Percentiles rank a stretch among this genome's conserved stretches.
Evolutionary conservation across 768 basidiomycete species (phyloP).

Genomic region (Russula compacta): DNA sequence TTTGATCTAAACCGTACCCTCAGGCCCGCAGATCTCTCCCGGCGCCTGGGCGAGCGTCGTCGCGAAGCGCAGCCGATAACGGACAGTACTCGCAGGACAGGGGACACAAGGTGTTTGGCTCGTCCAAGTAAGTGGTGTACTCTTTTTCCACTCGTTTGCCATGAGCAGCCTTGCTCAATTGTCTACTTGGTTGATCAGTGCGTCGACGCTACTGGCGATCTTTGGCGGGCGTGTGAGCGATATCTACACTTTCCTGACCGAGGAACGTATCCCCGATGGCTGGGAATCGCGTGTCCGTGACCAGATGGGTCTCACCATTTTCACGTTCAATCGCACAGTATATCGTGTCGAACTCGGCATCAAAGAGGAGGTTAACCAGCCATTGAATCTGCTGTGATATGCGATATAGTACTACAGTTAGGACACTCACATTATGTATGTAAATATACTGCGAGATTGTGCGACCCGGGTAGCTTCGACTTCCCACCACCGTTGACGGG

Average conservation of each 20-base stretch:
- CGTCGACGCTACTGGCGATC: conserved; percentile 52
- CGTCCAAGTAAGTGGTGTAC: conserved; percentile 47
- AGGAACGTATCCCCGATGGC: conserved; percentile 61
- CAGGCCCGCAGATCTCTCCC: conserved; percentile 51
- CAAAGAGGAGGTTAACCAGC: conserved; percentile 23
- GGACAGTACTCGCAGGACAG: conserved; percentile 42
- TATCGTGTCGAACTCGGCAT: conserved; percentile 27
- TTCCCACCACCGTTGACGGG: background rate
- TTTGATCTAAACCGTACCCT: conserved; percentile 28
- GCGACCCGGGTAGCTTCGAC: conserved; percentile 2
- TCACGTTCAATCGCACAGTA: conserved; percentile 39
- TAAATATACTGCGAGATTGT: background rate
- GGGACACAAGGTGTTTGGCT: conserved; percentile 54
- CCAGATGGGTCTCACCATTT: conserved; percentile 50
- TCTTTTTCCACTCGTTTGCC: background rate
- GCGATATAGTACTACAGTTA: background rate
- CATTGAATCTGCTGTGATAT: background rate
- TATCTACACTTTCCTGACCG: conserved; percentile 44
- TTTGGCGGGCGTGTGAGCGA: conserved; percentile 57
- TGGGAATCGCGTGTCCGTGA: conserved; percentile 59
- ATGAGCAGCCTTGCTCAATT: background rate
- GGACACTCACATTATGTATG: background rate
- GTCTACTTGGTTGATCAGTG: conserved; percentile 29
- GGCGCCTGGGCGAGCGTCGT: conserved; percentile 50
- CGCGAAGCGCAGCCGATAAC: conserved; percentile 46